Evolutionary conservation across 805 yeast genomes (phyloP).

Genomic region (Wickerhamomyces kurtzmanii): DNA sequence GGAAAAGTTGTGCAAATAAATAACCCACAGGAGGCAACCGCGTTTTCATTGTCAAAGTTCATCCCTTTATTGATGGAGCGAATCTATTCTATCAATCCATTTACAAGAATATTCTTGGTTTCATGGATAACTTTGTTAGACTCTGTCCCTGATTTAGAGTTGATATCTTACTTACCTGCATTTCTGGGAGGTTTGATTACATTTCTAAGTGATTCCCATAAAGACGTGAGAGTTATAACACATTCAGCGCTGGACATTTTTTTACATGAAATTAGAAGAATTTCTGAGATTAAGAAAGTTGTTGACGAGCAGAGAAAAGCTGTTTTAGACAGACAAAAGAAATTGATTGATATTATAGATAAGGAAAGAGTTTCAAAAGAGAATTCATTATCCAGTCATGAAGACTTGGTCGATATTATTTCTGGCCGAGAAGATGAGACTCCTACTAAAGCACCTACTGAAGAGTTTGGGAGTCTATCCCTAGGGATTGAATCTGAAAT

Average conservation of each 20-base stretch:
- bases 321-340: too few relatives aligned
- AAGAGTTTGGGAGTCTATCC: conserved; percentile 6
- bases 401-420: too few relatives aligned
- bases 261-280: conserved; percentile 68
- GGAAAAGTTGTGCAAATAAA: conserved; percentile 54
- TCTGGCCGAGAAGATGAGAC: too few relatives aligned
- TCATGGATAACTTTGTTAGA: conserved; percentile 92
- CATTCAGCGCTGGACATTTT: conserved; percentile 66
- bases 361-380: too few relatives aligned
- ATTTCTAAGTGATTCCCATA: conserved; percentile 73
- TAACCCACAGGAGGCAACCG: conserved; percentile 50
- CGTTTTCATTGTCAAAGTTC: conserved; percentile 79
- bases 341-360: too few relatives aligned
- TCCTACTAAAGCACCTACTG: conserved; percentile 15
- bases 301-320: conserved; percentile 25
- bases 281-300: conserved; percentile 56
- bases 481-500: background rate
- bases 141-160: conserved; percentile 85
- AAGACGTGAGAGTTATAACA: conserved; percentile 82
- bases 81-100: conserved; percentile 87
- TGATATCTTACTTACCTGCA: conserved; percentile 80
- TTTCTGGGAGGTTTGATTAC: conserved; percentile 77
- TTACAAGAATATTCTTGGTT: conserved; percentile 82
- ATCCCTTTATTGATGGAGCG: conserved; percentile 88
- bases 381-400: conserved; percentile 7